Percentiles rank a stretch among this genome's conserved stretches.
Evolutionary conservation across 2,329 filamentous ascomycete species (phyloP).

Genomic region (Dissoconium aciculare): DNA sequence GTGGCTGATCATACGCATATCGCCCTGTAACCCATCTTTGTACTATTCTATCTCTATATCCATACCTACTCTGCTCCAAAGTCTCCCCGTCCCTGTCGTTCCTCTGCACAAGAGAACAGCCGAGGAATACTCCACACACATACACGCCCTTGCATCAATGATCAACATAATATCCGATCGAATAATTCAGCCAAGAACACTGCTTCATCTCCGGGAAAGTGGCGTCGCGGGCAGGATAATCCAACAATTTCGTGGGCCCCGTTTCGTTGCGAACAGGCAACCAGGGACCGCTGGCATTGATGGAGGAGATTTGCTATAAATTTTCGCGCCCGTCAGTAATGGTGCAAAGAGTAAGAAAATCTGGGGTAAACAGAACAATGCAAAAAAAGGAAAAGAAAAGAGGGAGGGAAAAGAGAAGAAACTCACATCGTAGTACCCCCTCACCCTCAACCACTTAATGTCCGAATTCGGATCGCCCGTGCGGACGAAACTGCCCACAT

Average conservation of each 20-base stretch:
- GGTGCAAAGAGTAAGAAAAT: not conserved
- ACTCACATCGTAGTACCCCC: constrained; percentile 33
- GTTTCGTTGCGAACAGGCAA: constrained; percentile 26
- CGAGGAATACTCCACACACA: too few species aligned
- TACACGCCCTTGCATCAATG: too few species aligned
- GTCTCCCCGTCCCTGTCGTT: too few species aligned
- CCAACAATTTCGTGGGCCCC: constrained; percentile 30
- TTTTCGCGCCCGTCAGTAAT: constrained; percentile 20
- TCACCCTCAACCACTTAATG: constrained; percentile 29
- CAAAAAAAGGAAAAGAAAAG: too few species aligned
- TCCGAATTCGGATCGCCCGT: constrained; percentile 38
- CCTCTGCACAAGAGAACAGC: too few species aligned
- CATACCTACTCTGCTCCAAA: too few species aligned
- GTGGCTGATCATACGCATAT: too few species aligned
- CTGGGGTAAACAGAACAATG: constrained; percentile 9
- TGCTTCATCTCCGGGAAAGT: constrained; percentile 37
- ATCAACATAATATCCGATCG: constrained; percentile 31
- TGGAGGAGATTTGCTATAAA: too few species aligned
- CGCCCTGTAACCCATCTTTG: too few species aligned
- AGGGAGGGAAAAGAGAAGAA: too few species aligned
- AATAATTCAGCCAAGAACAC: constrained; percentile 35
- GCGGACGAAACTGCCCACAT: constrained; percentile 39
- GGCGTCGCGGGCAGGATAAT: constrained; percentile 31
- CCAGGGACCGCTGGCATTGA: constrained; percentile 26
- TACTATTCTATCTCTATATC: too few species aligned